Base-by-base conservation (phyloP, 345 rosid species). In the Turritis glabra region DNA sequence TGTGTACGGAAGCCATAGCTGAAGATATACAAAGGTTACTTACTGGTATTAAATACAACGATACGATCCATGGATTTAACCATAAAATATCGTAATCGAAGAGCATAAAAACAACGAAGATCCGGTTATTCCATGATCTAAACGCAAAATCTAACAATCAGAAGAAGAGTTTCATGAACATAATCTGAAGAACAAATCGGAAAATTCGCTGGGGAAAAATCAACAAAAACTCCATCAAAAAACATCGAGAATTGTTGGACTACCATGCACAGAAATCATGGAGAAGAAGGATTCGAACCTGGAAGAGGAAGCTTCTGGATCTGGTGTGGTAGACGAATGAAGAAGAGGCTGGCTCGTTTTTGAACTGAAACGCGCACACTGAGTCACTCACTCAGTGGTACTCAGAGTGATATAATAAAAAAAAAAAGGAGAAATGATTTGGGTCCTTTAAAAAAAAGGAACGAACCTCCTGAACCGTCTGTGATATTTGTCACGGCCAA, bases 1-100 rank as follows among this genome's bases (percentile, higher is more conserved):
- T 66, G 74, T 87, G 88, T 30, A 89, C 83, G 0, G 93, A 92
- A 33, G 97, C 88, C 99, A 92, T 96, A 52, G 1, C 80, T 77
- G 64, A 25, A 22, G 25, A 60, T 38, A 38, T 18, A 40, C 15
- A 1, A 32, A 12, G 5, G 46, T 18, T 58, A 12, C 63, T 58
- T 0, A 10, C 10, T 22, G 8, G 22, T 47, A 57, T 58, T 7
- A 19, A 11, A 52, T 8, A 55, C 21, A 8, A 57, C 7, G 12
- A 60, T 17, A 55, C 29, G 29, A 58, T 19, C 27, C 11, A 35
- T 32, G 2, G 43, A 57, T 17, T 56, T 26, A 3, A 30, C 15
- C 22, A 56, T 23, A 57, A 54, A 54, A 26, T 2, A 25, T 15
- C 14, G n/a, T 26, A 26, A 26, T 26, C 27, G 27, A 26, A 26